Base-by-base conservation (phyloP, 1,284 basidiomycete species). In the Paramarasmius palmivorus region DNA sequence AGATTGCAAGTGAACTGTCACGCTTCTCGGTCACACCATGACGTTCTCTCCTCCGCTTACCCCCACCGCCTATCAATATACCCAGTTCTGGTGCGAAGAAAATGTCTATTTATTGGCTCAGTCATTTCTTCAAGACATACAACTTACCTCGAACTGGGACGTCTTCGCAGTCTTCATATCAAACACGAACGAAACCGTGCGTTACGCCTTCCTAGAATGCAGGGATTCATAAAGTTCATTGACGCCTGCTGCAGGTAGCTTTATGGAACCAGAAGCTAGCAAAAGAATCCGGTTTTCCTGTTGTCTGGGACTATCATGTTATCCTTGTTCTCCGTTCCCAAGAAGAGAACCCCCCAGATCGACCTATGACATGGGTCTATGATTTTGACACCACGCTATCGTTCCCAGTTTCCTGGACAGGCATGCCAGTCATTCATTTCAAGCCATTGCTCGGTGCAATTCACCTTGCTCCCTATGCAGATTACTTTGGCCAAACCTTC, bases 291-390 rank as follows among this genome's bases (percentile, higher is more conserved):
- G 60, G 68, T 46, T 52, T 57, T 59, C 65, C 71, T 32, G 79
- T 89, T 9, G 67, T 90, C 34, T 90, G 88, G 88, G 88, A 91
- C 64, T 90, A 91, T 65, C 89, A 91, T 63, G 86, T 87, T 59
- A 67, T 90, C 25, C 74, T 87, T 9, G 65, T 81, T 38, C 70
- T 88, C 34, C 73, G 74, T 42, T 65, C 68, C 38, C 67, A 56
- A 52, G 47, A 50, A 17, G 48, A 20, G 54, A 20, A 35, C 25
- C 29, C 54, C 26, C 48, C 49, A 35, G 19, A 54, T 39, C 42
- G 44, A 6, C 41, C 35, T 10, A 20, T 23, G 20, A 19, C 36
- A 9, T 87, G 83, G 80, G 77, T 88, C 37, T 90, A 89, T 67
- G 84, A 88, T 68, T 77, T 85, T 53, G 88, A 88, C 61, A 81